A percentile compares a stretch with the other conserved stretches of the same genome.
These are phyloP conservation scores for Sanghuangporus baumii DNA, from an alignment of 1,284 basidiomycete species.

Conservation along the genomic window DNA sequence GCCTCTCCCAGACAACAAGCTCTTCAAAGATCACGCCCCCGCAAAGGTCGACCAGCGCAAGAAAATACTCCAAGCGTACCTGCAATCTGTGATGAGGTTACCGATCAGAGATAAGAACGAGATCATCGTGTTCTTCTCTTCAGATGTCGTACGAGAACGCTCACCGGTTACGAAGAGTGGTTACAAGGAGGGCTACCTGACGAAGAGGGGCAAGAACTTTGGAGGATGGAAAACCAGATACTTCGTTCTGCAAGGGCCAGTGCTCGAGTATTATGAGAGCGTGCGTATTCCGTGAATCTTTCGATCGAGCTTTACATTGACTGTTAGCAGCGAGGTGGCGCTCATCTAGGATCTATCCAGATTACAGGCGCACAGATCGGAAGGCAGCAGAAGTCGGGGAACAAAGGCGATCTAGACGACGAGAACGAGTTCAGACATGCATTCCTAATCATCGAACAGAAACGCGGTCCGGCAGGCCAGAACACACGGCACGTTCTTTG, in stretches of 20 bases:
- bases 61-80: constrained; percentile 80
- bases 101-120: constrained; percentile 88
- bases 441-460: constrained; percentile 91
- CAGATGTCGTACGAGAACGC: constrained; percentile 75
- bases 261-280: constrained; percentile 91
- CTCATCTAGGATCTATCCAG: constrained; percentile 83
- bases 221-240: constrained; percentile 95
- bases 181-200: constrained; percentile 95
- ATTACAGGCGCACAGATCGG: constrained; percentile 88
- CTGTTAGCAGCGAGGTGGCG: constrained; percentile 70
- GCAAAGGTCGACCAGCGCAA: constrained; percentile 94
- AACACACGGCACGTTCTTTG: constrained; percentile 88
- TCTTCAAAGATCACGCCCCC: constrained; percentile 97
- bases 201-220: constrained; percentile 95
- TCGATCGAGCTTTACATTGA: not conserved
- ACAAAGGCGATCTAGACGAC: constrained; percentile 53
- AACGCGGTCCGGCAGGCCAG: constrained; percentile 63
- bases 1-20: constrained; percentile 81
- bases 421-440: constrained; percentile 96
- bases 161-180: constrained; percentile 72
- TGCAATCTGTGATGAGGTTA: constrained; percentile 80
- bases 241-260: constrained; percentile 84
- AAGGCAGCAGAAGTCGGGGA: constrained; percentile 50
- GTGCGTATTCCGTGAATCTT: constrained; percentile 44
- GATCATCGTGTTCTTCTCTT: constrained; percentile 88